Conservation (phyloP, 805 yeast genomes). For the Schizosaccharomyces octosporus region DNA sequence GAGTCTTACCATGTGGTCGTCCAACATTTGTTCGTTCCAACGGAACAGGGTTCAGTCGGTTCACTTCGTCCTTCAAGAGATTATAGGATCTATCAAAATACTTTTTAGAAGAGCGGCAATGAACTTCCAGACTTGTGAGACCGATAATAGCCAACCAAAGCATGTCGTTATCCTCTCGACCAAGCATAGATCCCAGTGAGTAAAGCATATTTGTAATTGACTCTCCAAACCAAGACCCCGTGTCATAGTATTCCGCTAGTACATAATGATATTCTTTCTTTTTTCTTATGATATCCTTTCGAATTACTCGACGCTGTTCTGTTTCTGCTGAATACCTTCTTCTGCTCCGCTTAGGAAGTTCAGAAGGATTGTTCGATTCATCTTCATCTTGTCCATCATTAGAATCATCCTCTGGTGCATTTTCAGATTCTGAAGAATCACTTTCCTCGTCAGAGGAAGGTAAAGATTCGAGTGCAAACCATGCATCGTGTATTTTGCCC, state of each 20-base stretch:
- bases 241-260: conserved; percentile 46
- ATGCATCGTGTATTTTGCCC: conserved; percentile 7
- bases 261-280: background rate
- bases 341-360: background rate
- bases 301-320: background rate
- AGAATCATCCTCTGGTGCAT: background rate
- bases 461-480: background rate
- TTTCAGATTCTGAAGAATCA: background rate
- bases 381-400: background rate
- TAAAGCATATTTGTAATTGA: conserved; percentile 62
- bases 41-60: conserved; percentile 29
- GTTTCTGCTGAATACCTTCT: background rate
- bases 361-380: background rate
- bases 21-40: conserved; percentile 6
- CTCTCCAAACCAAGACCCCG: conserved; percentile 54
- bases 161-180: conserved; percentile 43
- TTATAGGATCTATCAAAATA: conserved; percentile 54
- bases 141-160: conserved; percentile 83
- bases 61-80: conserved; percentile 57
- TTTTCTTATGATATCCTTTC: background rate
- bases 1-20: conserved; percentile 6
- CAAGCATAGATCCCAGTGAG: conserved; percentile 53
- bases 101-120: conserved; percentile 28
- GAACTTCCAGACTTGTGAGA: conserved; percentile 50
- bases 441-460: background rate